Evolutionary conservation across 2,329 filamentous ascomycete species (phyloP).

Genomic region (Westerdykella sp.): DNA sequence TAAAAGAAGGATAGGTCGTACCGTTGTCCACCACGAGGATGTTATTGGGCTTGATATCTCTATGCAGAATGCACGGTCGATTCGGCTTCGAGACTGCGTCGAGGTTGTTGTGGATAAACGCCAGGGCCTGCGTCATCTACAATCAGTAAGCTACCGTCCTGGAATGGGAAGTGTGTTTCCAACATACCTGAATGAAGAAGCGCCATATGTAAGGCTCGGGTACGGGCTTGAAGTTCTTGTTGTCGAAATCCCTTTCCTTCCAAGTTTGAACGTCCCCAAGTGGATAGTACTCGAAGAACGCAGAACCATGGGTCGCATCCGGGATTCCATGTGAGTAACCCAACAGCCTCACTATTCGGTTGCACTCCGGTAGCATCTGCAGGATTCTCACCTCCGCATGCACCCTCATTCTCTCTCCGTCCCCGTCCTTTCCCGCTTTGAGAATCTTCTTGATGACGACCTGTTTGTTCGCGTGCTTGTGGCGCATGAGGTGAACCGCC

Average conservation of each 20-base stretch:
- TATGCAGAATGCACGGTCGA: constrained; percentile 10
- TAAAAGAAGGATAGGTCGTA: constrained; percentile 22
- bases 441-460: constrained; percentile 19
- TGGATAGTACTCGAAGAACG: constrained; percentile 17
- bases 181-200: constrained; percentile 16
- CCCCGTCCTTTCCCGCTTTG: not conserved
- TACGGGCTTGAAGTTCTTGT: constrained; percentile 12
- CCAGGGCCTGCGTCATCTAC: constrained; percentile 24
- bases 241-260: constrained; percentile 12
- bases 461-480: constrained; percentile 1
- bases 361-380: constrained; percentile 11
- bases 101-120: constrained; percentile 18
- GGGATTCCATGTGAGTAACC: constrained; percentile 6
- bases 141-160: constrained; percentile 21
- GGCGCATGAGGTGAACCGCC: constrained; percentile 7
- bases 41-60: constrained; percentile 28
- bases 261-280: constrained; percentile 18
- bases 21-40: constrained; percentile 19
- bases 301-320: constrained; percentile 6
- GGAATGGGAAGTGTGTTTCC: constrained; percentile 17
- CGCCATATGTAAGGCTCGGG: constrained; percentile 25
- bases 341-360: constrained; percentile 15
- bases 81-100: constrained; percentile 6
- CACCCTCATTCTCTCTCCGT: not conserved
- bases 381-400: constrained; percentile 13